Evolutionary conservation across 1,284 basidiomycete genomes (phyloP), one percentile per base, ranked within the genome.

Genomic region (Malassezia restricta): DNA sequence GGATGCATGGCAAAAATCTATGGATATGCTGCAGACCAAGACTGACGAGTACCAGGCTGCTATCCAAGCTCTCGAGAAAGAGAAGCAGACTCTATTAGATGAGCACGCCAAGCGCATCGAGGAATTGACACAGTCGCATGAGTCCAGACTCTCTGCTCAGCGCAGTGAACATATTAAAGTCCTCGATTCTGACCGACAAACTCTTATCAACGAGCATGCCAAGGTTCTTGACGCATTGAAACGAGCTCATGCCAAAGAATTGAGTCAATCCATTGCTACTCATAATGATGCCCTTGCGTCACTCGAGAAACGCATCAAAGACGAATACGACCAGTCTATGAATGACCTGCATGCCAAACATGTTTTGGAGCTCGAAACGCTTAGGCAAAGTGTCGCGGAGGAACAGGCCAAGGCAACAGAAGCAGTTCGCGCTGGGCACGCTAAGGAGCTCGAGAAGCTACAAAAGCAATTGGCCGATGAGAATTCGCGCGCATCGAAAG

Each of bases 361-460:
- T 51, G 41, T 47, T 39, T 6, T 40, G 40, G 46, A 54, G 56
- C 31, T 48, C 49, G 32, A 45, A 8, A 20, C 45, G 17, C 56
- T 43, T 14, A 28, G 17, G 39, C 39, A 24, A 24, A 14, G 12
- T 35, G 33, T 15, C 15, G 33, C 33, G 15, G 33, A 35, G 3
- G 33, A 35, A 20, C 44, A 24, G 9, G 33, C 32, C 5, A 24
- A 32, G 17, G 39, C 32, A n/a, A 12, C 38, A 5, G 38, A 32
- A 8, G 27, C 46, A 15, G 24, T 48, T 20, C 44, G 44, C 44
- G 44, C 37, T 32, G 20, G 17, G n/a, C 43, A 44, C 11, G 44
- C 52, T 4, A 38, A 49, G 37, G 46, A 31, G 8, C 43, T 51
- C n/a, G 51, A 54, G 47, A 51, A 55, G 14, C 37, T 24, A 24